phyloP scores from a whole-genome alignment of 192 early-diverging fungal species.

The Podila horticola region DNA sequence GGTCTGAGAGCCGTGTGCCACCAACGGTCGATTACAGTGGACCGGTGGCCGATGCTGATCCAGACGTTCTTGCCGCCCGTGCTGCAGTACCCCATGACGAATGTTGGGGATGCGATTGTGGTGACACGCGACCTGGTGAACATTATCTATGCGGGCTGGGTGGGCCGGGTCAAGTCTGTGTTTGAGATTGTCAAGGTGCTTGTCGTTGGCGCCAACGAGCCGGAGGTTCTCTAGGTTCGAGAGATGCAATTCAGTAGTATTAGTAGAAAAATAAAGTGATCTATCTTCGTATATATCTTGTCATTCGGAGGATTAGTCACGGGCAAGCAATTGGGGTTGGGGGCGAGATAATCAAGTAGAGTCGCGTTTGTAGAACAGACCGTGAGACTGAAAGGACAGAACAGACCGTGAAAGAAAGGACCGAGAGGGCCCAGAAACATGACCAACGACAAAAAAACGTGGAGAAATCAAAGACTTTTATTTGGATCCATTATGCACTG shows the following conservation, averaged over 20 bases:
- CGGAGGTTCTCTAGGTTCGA: conserved; percentile 10
- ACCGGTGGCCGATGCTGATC: conserved; percentile 71
- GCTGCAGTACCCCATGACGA: conserved; percentile 76
- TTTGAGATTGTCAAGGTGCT: conserved; percentile 42
- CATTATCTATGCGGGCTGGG: conserved; percentile 46
- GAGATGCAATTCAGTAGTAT: not conserved
- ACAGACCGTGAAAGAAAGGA: too few relatives aligned
- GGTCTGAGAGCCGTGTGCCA: conserved; percentile 78
- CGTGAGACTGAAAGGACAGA: too few relatives aligned
- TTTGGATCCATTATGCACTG: too few relatives aligned
- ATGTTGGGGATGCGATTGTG: conserved; percentile 49
- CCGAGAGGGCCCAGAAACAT: too few relatives aligned
- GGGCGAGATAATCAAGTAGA: too few relatives aligned
- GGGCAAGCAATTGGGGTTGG: too few relatives aligned
- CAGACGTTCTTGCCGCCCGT: conserved; percentile 80
- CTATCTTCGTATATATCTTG: too few relatives aligned
- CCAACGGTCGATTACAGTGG: conserved; percentile 76
- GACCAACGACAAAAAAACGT: too few relatives aligned
- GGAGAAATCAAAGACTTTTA: too few relatives aligned
- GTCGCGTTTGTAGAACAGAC: too few relatives aligned
- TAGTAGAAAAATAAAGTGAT: not conserved
- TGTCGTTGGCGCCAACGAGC: conserved; percentile 28
- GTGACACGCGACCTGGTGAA: conserved; percentile 47
- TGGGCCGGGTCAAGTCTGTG: conserved; percentile 17
- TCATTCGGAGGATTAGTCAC: too few relatives aligned